These are phyloP conservation scores for Hanseniaspora meyeri DNA, from an alignment of 805 yeast genomes.

Conservation along the genomic window DNA sequence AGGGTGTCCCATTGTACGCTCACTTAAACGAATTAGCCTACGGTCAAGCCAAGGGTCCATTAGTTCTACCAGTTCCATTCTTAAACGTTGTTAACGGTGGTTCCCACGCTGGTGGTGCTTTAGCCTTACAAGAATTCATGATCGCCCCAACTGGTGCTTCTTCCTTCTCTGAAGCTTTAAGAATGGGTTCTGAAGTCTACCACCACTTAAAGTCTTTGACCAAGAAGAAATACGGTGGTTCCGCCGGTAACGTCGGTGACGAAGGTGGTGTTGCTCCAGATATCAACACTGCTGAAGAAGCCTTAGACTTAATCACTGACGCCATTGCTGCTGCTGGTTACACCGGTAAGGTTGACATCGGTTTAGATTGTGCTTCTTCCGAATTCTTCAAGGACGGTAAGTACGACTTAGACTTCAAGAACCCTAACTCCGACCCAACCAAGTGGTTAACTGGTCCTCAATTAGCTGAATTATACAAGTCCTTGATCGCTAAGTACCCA, in stretches of 20 bases:
- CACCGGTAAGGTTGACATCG: conserved; percentile 84
- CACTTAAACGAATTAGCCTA: conserved; percentile 70
- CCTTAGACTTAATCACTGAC: conserved; percentile 79
- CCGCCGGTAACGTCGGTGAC: conserved; percentile 99
- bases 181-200: conserved; percentile 97
- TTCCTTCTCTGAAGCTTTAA: conserved; percentile 86
- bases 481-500: conserved; percentile 81
- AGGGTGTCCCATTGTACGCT: conserved; percentile 82
- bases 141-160: conserved; percentile 89
- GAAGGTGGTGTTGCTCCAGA: conserved; percentile 99
- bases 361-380: conserved; percentile 92
- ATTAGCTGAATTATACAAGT: conserved; percentile 72
- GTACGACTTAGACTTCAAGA: conserved; percentile 97
- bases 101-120: conserved; percentile 98
- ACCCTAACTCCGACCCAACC: conserved; percentile 80
- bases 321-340: conserved; percentile 93
- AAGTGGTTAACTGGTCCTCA: conserved; percentile 84
- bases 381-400: conserved; percentile 95
- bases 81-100: conserved; percentile 99
- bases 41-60: conserved; percentile 53
- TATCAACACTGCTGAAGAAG: conserved; percentile 89
- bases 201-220: conserved; percentile 87
- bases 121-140: conserved; percentile 99
- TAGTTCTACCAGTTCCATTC: conserved; percentile 96
- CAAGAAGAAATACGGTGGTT: conserved; percentile 90